Base-by-base conservation (phyloP, 1,139 yeast species). In the Arxiozyma slooffiae region DNA sequence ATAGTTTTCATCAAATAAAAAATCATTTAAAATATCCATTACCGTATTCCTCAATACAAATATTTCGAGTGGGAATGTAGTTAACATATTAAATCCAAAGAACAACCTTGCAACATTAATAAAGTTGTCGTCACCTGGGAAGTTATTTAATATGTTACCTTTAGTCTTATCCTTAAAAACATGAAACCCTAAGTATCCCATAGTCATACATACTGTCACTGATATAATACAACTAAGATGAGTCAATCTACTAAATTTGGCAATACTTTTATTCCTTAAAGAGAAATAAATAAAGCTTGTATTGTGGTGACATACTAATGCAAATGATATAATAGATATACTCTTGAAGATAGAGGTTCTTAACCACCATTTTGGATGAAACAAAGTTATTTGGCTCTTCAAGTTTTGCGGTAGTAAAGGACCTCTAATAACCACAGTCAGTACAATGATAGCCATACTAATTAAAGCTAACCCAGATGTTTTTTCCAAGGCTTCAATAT, bases 261-360 rank as follows among this genome's bases (percentile, higher is more conserved):
- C 81, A 60, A 87, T 67, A 2, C 95, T 81, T 4, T 96, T 92
- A 36, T 79, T 79, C 56, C 77, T 77, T 62, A 90, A 75, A 0
- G 96, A 87, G 62, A 87, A 88, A 69, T 83, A 90, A 44, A 90
- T 90, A 61, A 89, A 83, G 42, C 90, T 79, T 0, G 97, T 87
- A 63, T 90, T 90, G 66, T 90, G 97, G 62, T 90, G 97, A 63
- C 97, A 90, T 3, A 90, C 97, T 59, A 90, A 77, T 6, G 97
- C 95, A 71, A 90, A 90, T 0, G 96, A 88, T 37, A 90, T 87
- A 48, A 90, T 95, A 20, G 94, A 82, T 23, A 90, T 81, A 1
- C 96, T 96, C 66, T 89, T 96, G 63, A 90, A 87, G 9, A 90
- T 71, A 48, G 82, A 81, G 20, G 38, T 18, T 34, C 20, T 36